Base-by-base conservation (phyloP, 1,284 basidiomycete species). In the Marasmius sp. region DNA sequence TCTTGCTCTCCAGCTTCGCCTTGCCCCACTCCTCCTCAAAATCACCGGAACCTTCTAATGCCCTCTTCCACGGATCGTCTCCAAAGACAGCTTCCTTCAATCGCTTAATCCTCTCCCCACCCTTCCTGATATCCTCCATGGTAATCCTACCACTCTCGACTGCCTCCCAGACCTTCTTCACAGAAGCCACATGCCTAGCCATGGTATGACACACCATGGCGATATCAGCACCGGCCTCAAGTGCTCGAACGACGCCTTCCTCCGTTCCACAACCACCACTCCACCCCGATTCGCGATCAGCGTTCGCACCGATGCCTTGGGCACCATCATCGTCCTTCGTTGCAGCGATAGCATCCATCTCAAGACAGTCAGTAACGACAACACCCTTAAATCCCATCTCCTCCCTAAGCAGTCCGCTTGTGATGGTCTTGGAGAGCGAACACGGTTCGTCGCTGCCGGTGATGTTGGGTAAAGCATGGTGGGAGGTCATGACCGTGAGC, bases 161-260 rank as follows among this genome's bases (percentile, higher is more conserved):
- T 0, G 86, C 87, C 22, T 69, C 68, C 69, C 83, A 88, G 1
- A 81, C 78, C 33, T 72, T 76, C 61, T 84, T 75, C 2, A 91
- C 61, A 0, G 87, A 83, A 0, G 79, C 82, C 16, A 73, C 74
- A 63, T 91, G 88, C 57, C 78, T 72, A 9, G 72, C 72, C 63
- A 84, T 79, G 7, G 78, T 83, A 67, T 91, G 89, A 65, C 88
- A 91, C 48, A 88, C 82, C 89, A 91, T 90, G 8, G 77, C 86
- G 14, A 91, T 73, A 61, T 91, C 88, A 18, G 85, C 85, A 3
- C 87, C 88, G 0, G 89, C 87, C 54, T 75, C 73, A 39, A 90
- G 70, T 3, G 83, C 80, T 61, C 78, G 69, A 16, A 88, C 79
- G 0, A 86, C 84, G 2, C 85, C 87, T 50, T 76, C 79, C 56